phyloP scores from a whole-genome alignment of 2,329 filamentous ascomycete species.

The Truncatella angustata region DNA sequence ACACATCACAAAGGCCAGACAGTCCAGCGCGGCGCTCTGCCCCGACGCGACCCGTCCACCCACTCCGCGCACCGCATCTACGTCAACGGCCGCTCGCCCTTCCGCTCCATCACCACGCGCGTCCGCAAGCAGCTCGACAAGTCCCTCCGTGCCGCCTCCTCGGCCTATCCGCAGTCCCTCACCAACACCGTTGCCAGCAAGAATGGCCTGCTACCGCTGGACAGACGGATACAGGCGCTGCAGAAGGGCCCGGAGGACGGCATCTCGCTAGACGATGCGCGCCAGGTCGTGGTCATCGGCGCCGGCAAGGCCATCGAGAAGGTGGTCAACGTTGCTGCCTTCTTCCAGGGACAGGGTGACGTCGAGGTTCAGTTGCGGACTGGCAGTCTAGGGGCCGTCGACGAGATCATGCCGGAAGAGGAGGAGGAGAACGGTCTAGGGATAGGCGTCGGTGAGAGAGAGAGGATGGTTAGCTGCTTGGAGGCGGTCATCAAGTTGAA shows the following conservation, averaged over 20 bases:
- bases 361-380: constrained; percentile 60
- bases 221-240: constrained; percentile 44
- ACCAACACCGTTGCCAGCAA: constrained; percentile 39
- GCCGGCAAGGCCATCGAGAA: constrained; percentile 67
- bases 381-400: constrained; percentile 62
- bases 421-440: constrained; percentile 24
- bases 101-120: constrained; percentile 66
- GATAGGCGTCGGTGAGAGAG: constrained; percentile 27
- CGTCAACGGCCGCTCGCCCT: constrained; percentile 62
- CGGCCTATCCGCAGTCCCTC: constrained; percentile 20
- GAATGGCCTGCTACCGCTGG: constrained; percentile 40
- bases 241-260: constrained; percentile 29
- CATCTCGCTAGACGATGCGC: constrained; percentile 31
- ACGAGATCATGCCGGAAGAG: constrained; percentile 55
- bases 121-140: constrained; percentile 61
- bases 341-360: constrained; percentile 61
- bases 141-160: constrained; percentile 38
- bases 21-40: constrained; percentile 48
- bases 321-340: constrained; percentile 59
- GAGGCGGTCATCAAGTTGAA: constrained; percentile 47
- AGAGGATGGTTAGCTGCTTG: constrained; percentile 50
- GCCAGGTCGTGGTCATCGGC: constrained; percentile 59
- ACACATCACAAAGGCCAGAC: constrained; percentile 38
- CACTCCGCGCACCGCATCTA: constrained; percentile 51
- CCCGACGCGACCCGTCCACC: constrained; percentile 38